Conservation (phyloP, 2,329 filamentous ascomycete species). For the Fusarium nodosum region DNA sequence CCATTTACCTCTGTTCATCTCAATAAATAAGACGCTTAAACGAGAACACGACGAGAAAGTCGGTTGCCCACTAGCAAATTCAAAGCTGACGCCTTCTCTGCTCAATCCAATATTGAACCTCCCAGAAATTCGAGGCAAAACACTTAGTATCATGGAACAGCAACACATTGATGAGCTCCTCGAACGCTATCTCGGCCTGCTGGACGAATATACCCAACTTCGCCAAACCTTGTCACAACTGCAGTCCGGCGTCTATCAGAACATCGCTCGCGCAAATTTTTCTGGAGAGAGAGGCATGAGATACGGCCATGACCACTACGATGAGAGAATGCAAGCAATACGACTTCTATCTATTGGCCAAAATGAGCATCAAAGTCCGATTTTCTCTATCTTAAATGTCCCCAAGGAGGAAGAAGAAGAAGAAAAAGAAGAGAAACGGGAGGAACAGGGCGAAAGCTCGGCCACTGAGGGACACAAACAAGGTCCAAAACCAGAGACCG, state of each 20-base stretch:
- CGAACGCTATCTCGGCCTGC: constrained; percentile 72
- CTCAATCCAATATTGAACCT: background rate
- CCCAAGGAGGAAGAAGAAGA: constrained; percentile 18
- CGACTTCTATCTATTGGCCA: constrained; percentile 56
- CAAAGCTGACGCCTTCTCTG: background rate
- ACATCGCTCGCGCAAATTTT: constrained; percentile 82
- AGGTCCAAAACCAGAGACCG: constrained; percentile 18
- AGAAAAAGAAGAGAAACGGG: constrained; percentile 13
- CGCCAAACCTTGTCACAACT: constrained; percentile 66
- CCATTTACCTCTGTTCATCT: background rate
- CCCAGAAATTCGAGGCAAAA: background rate
- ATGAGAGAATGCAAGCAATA: constrained; percentile 77
- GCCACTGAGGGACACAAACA: constrained; percentile 1
- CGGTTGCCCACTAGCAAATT: background rate
- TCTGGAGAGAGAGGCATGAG: constrained; percentile 71
- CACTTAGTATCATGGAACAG: constrained; percentile 44
- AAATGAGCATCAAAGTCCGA: constrained; percentile 28
- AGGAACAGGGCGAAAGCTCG: background rate
- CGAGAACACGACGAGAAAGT: background rate
- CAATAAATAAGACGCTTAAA: background rate
- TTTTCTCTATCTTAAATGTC: constrained; percentile 38
- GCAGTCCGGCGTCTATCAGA: constrained; percentile 69
- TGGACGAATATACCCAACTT: constrained; percentile 76
- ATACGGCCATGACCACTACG: constrained; percentile 79
- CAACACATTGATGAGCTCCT: constrained; percentile 72